A percentile compares a stretch with the other conserved stretches of the same genome.
Evolutionary conservation across 768 basidiomycete genomes (phyloP).

Genomic region (Hypsizygus marmoreus): DNA sequence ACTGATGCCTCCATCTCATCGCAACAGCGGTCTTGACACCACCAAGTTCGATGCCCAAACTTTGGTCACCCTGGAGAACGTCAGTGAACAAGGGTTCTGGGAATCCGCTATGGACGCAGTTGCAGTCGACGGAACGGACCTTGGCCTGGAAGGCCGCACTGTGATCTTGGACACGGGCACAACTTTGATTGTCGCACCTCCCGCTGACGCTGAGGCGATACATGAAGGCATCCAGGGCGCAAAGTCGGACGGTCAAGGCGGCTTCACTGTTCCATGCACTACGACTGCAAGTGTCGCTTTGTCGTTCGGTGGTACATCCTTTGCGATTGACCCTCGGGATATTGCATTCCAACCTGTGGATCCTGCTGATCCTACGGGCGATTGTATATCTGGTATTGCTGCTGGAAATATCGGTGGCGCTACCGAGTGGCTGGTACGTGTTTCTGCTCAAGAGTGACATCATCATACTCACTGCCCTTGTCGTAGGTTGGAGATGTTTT

Average conservation of each 20-base stretch:
- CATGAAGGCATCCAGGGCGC: conserved; percentile 47
- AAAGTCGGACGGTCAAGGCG: conserved; percentile 43
- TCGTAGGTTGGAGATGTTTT: conserved; percentile 65
- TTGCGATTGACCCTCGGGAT: conserved; percentile 66
- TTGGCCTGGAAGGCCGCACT: conserved; percentile 59
- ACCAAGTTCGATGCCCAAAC: conserved; percentile 66
- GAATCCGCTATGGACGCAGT: conserved; percentile 64
- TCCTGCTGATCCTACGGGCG: conserved; percentile 53
- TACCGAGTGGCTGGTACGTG: conserved; percentile 65
- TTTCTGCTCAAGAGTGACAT: not conserved
- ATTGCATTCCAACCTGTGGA: conserved; percentile 57
- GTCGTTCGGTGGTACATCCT: conserved; percentile 46
- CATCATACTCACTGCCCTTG: not conserved
- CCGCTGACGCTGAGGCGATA: conserved; percentile 38
- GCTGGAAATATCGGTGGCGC: conserved; percentile 60
- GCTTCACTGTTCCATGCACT: conserved; percentile 54
- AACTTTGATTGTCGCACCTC: conserved; percentile 52
- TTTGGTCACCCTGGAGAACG: conserved; percentile 60
- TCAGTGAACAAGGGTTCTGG: conserved; percentile 78
- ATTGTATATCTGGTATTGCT: conserved; percentile 72
- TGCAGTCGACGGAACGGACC: conserved; percentile 56
- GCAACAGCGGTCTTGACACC: conserved; percentile 55
- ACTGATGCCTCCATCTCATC: not conserved
- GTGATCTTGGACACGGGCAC: conserved; percentile 72
- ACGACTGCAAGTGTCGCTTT: conserved; percentile 45